A percentile compares a stretch with the other conserved stretches of the same genome.
phyloP scores from a whole-genome alignment of 768 basidiomycete species.

The Phanerochaete carnosa region DNA sequence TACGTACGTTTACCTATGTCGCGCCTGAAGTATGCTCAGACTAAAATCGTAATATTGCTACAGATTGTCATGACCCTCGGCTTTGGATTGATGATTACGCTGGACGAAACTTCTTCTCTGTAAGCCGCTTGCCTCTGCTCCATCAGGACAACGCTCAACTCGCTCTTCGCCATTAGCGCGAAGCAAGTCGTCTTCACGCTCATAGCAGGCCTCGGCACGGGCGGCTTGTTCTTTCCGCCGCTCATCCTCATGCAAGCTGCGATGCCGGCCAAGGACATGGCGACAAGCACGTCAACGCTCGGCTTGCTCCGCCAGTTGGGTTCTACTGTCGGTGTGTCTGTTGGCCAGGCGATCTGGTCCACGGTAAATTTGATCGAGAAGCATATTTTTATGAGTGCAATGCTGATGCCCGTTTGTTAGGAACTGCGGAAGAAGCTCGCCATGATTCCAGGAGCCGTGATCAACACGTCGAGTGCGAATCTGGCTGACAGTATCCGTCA shows the following conservation, averaged over 20 bases:
- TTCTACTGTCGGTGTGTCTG: slow-evolving; percentile 23
- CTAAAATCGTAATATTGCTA: neutral
- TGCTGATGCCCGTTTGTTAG: slow-evolving; percentile 5
- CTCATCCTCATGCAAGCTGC: slow-evolving; percentile 38
- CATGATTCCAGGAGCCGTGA: neutral
- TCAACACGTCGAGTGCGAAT: slow-evolving; percentile 19
- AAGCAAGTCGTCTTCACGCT: slow-evolving; percentile 31
- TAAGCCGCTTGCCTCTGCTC: slow-evolving; percentile 12
- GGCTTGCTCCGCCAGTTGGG: slow-evolving; percentile 24
- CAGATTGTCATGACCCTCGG: slow-evolving; percentile 31
- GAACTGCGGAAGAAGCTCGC: slow-evolving; percentile 11
- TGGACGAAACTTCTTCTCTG: slow-evolving; percentile 30
- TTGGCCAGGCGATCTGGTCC: slow-evolving; percentile 25
- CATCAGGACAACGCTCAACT: neutral
- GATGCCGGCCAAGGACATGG: slow-evolving; percentile 45
- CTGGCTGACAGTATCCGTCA: slow-evolving; percentile 25
- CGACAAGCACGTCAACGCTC: slow-evolving; percentile 37
- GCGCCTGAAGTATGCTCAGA: neutral
- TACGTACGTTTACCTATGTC: slow-evolving; percentile 6
- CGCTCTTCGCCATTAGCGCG: slow-evolving; percentile 18
- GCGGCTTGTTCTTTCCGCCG: slow-evolving; percentile 35
- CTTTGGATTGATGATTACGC: slow-evolving; percentile 34
- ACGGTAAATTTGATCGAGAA: slow-evolving; percentile 1
- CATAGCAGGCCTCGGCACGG: slow-evolving; percentile 31
- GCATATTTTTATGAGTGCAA: neutral